Evolutionary conservation across 139 green algal species (phyloP), one percentile per base, ranked within the genome.

Genomic region (Chlorella sp.): DNA sequence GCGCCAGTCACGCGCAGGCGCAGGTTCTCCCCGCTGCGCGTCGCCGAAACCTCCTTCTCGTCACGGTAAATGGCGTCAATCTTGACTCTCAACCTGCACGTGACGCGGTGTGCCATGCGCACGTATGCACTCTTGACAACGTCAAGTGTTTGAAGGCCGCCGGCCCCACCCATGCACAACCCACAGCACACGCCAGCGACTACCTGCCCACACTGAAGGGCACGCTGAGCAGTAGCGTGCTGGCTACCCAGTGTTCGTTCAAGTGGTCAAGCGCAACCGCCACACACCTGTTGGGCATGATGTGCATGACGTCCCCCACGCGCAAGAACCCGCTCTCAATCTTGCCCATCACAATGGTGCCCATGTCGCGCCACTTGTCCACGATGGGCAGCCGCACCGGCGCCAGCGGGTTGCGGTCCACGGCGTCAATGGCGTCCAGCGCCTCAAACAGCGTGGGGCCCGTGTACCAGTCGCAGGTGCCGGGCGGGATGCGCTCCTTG

Each of bases 271-370:
- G 10, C 10, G 49, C 61, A 66, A 3, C 6, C 3, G 60, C 59
- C 59, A 0, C 83, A 72, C 79, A 89, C 87, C 93, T 97, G 88
- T 97, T 98, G 75, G 95, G 95, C 95, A 99, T 98, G 36, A 98
- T 49, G 71, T 85, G 78, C 24, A 97, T 86, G 27, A 80, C 75
- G 74, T 97, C 86, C 20, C 90, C 89, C 59, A 91, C 86, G 31
- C 82, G 71, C 35, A 98, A 88, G 49, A 94, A 86, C 27, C 95
- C 95, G 5, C 86, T 82, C 88, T 99, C 95, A 55, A 84, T 91
- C 86, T 99, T 99, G 69, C 95, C 95, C 95, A 99, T 99, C 32
- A 98, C 85, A 65, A 99, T 92, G 30, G 92, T 96, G 72, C 95
- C 95, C 93, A 98, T 97, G 80, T 89, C 95, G 60, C 85, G 93